A percentile compares a stretch with the other conserved stretches of the same genome.
Evolutionary conservation across 176 grass and related monocot species (phyloP).

Genomic region (Calamus simplicifolius): DNA sequence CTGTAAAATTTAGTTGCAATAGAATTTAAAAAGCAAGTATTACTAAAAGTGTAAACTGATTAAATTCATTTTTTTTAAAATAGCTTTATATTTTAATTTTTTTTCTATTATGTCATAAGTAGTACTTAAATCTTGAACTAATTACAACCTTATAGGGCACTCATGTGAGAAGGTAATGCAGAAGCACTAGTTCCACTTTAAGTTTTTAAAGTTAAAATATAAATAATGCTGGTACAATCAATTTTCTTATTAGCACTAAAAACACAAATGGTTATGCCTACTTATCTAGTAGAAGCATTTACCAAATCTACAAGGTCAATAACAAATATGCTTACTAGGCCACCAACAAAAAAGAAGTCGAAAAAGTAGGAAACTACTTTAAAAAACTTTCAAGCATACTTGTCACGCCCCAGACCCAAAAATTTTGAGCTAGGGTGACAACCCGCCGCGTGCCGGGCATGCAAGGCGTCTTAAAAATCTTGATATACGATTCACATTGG

Average conservation of each 20-base stretch:
- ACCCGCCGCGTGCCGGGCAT: too few species aligned
- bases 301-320: constrained; percentile 88
- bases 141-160: constrained; percentile 57
- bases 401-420: too few species aligned
- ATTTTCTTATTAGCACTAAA: neutral
- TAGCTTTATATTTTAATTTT: too few species aligned
- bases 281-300: constrained; percentile 5
- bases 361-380: constrained; percentile 63
- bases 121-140: neutral
- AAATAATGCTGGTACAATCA: neutral
- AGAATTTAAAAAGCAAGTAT: too few species aligned
- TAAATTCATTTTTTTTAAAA: too few species aligned
- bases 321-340: constrained; percentile 81
- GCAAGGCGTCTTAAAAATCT: too few species aligned
- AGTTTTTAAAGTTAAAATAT: constrained; percentile 83
- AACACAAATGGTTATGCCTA: neutral
- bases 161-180: constrained; percentile 75
- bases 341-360: constrained; percentile 81
- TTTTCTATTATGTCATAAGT: too few species aligned
- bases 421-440: too few species aligned
- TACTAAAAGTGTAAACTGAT: too few species aligned
- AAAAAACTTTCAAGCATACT: constrained; percentile 60
- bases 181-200: constrained; percentile 85
- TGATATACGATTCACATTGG: too few species aligned
- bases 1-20: constrained; percentile 12